Evolutionary conservation across 1,284 basidiomycete genomes (phyloP), one percentile per base, ranked within the genome.

Genomic region (Cutaneotrichosporon arboriforme): DNA sequence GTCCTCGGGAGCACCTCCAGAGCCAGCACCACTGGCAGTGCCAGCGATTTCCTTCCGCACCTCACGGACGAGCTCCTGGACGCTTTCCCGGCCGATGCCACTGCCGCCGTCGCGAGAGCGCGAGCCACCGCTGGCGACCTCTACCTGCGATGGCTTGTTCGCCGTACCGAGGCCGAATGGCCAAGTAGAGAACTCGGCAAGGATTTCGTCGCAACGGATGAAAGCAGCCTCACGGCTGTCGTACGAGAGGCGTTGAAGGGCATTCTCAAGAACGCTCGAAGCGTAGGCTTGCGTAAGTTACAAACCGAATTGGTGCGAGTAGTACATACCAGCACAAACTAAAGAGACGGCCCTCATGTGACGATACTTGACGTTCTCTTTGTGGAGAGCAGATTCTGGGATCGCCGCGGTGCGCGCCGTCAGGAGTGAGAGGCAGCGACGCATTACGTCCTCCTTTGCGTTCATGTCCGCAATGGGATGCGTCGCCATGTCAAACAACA

Each of bases 401-500:
- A 96, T 79, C 17, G 88, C 83, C n/a, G 87, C 81, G 3, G 92
- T 93, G 5, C 85, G 84, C 4, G 87, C 81, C 2, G 90, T 91
- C 63, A 96, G 81, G 34, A 96, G 80, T 7, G 84, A 75, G 36
- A 89, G 80, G 36, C 86, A 81, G 39, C 92, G 85, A 15, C 80
- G 77, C 63, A 96, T 80, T 65, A 96, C 83, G 57, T 81, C 79
- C 67, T 92, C 90, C 73, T 97, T 96, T 14, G 85, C 86, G 54
- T 87, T 86, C 22, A 89, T 81, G 74, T 96, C 92, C 8, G 90
- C 88, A 51, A 96, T 86, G 1, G 92, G 92, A 73, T 96, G 92
- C 0, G 92, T 96, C 18, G 92, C 91, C 92, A 96, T 96, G 77
- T 97, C 92, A 74, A 96, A 96, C n/a, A 96, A 80, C 42, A 96